A percentile compares a stretch with the other conserved stretches of the same genome.
phyloP scores from a whole-genome alignment of 495 filamentous ascomycete species.

The Talaromyces adpressus region DNA sequence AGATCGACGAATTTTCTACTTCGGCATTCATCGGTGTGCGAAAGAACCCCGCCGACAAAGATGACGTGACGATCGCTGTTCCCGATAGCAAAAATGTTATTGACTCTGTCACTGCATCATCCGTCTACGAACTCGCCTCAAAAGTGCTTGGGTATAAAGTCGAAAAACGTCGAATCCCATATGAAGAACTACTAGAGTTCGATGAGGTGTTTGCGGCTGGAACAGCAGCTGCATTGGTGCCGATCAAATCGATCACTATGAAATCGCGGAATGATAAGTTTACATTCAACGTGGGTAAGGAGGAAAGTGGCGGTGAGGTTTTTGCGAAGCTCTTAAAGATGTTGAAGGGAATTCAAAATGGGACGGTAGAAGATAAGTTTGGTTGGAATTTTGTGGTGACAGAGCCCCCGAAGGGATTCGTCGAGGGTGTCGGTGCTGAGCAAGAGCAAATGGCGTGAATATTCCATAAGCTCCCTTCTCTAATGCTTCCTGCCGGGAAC shows the following conservation, averaged over 20 bases:
- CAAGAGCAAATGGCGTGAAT: conserved; percentile 22
- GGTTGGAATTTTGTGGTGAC: conserved; percentile 54
- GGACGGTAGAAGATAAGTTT: conserved; percentile 66
- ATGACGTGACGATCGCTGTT: conserved; percentile 62
- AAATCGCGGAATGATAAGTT: conserved; percentile 59
- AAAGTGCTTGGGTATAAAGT: conserved; percentile 59
- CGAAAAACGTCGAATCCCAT: conserved; percentile 61
- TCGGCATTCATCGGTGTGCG: conserved; percentile 75
- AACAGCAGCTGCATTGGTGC: conserved; percentile 86
- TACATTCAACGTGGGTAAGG: conserved; percentile 49
- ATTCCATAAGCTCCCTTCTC: conserved; percentile 14
- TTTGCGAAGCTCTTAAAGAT: conserved; percentile 63
- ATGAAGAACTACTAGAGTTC: conserved; percentile 71
- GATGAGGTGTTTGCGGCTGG: conserved; percentile 86
- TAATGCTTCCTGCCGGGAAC: background rate
- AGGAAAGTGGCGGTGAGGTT: conserved; percentile 66
- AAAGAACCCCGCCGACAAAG: conserved; percentile 37
- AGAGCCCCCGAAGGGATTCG: conserved; percentile 27
- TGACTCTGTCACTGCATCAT: conserved; percentile 70
- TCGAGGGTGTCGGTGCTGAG: conserved; percentile 15
- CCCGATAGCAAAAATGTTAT: conserved; percentile 79
- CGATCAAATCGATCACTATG: conserved; percentile 80
- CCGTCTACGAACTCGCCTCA: conserved; percentile 57
- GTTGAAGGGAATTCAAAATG: conserved; percentile 78
- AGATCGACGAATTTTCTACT: conserved; percentile 88